Evolutionary conservation across 2,329 filamentous ascomycete genomes (phyloP).

Genomic region (Venturia pyrina): DNA sequence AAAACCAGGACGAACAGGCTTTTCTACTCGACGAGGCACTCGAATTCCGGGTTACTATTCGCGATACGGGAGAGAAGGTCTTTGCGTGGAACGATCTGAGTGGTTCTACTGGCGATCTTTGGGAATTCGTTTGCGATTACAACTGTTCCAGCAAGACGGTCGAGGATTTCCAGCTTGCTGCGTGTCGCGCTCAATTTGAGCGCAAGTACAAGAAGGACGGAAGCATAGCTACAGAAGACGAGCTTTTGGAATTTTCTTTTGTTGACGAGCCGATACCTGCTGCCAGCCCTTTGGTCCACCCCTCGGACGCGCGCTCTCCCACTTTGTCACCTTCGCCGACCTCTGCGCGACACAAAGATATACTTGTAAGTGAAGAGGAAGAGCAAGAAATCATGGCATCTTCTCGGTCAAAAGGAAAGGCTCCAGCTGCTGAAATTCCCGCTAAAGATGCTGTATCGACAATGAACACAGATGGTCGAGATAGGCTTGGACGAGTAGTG

Average conservation of each 20-base stretch:
- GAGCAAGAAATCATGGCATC: conserved; percentile 25
- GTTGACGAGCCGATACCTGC: conserved; percentile 50
- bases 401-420: conserved; percentile 17
- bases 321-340: conserved; percentile 23
- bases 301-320: conserved; percentile 25
- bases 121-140: conserved; percentile 89
- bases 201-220: conserved; percentile 78
- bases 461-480: conserved; percentile 57
- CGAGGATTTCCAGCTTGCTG: conserved; percentile 68
- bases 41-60: conserved; percentile 74
- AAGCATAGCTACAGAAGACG: conserved; percentile 68
- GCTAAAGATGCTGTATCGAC: conserved; percentile 42
- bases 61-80: conserved; percentile 72
- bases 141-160: conserved; percentile 61
- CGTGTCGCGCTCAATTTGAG: conserved; percentile 94
- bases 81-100: conserved; percentile 93
- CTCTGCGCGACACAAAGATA: conserved; percentile 18
- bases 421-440: conserved; percentile 33
- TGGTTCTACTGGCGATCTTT: conserved; percentile 89
- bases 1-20: conserved; percentile 91
- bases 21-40: conserved; percentile 91
- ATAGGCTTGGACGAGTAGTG: conserved; percentile 62
- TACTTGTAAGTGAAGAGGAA: conserved; percentile 24
- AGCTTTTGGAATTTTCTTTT: conserved; percentile 78
- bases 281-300: conserved; percentile 47